A percentile compares a stretch with the other conserved stretches of the same genome.
Conservation (phyloP, 306 rosid species). For the Rosa chinensis region DNA sequence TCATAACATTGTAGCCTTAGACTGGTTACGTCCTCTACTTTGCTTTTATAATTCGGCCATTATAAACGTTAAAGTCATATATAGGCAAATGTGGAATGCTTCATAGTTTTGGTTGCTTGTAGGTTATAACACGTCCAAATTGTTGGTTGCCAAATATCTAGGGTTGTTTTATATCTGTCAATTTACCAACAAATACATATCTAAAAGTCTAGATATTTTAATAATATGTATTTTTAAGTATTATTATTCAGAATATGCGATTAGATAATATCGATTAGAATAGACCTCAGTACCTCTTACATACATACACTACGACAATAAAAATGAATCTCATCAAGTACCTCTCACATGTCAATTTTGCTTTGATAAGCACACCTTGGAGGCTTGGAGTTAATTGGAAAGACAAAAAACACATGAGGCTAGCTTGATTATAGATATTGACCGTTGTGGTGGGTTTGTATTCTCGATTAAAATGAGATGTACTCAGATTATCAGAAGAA, state of each 20-base stretch:
- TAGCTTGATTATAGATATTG: constrained; percentile 1
- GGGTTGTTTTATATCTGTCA: not conserved
- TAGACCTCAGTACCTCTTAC: no score
- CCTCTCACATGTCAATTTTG: not conserved
- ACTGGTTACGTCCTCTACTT: not conserved
- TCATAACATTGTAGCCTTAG: not conserved
- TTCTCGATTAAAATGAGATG: no score
- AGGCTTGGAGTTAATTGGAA: not conserved
- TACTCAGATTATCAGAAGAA: no score
- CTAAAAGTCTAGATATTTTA: no score
- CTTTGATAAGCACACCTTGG: constrained; percentile 2
- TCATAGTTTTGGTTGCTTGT: not conserved
- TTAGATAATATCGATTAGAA: not conserved
- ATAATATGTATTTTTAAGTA: no score
- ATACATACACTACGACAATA: not conserved
- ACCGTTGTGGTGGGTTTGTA: not conserved
- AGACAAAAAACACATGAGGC: not conserved
- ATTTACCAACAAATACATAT: not conserved
- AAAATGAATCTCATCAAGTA: not conserved
- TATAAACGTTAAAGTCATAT: not conserved
- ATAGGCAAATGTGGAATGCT: not conserved
- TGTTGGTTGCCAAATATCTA: not conserved
- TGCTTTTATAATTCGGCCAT: not conserved
- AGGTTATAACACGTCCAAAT: not conserved
- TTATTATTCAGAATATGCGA: no score